phyloP scores from a whole-genome alignment of 371 early-diverging fungal species.

The Lichtheimia corymbifera region DNA sequence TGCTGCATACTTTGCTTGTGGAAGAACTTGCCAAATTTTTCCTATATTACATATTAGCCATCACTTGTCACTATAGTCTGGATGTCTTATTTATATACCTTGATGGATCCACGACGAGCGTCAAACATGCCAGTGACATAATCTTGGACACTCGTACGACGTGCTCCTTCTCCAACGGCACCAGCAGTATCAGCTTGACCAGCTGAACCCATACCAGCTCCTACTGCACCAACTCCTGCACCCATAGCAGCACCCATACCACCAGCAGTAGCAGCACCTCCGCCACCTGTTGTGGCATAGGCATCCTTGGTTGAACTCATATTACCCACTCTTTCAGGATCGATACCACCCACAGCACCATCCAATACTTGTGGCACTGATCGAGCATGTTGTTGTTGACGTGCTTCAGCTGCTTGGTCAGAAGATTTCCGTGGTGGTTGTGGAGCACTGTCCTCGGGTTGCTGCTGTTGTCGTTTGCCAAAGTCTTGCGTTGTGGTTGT shows the following conservation, averaged over 20 bases:
- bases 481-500: background rate
- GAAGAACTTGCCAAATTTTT: slow-evolving; percentile 7
- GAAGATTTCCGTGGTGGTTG: background rate
- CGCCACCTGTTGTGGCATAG: too few relatives aligned
- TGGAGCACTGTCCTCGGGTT: background rate
- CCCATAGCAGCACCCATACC: slow-evolving; percentile 1
- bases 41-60: background rate
- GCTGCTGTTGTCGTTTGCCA: background rate
- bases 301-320: background rate
- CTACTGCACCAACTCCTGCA: background rate
- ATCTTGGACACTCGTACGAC: slow-evolving; percentile 5
- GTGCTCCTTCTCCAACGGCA: background rate
- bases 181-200: background rate
- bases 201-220: background rate
- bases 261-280: background rate
- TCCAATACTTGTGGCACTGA: background rate
- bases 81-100: background rate
- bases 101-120: slow-evolving; percentile 8
- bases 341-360: slow-evolving; percentile 5
- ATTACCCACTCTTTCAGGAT: background rate
- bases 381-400: background rate
- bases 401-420: background rate
- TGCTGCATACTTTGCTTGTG: background rate
- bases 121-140: slow-evolving; percentile 11
- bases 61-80: background rate